Conservation (phyloP, 169 alveolate genomes). For the Eimeria brunetti region DNA sequence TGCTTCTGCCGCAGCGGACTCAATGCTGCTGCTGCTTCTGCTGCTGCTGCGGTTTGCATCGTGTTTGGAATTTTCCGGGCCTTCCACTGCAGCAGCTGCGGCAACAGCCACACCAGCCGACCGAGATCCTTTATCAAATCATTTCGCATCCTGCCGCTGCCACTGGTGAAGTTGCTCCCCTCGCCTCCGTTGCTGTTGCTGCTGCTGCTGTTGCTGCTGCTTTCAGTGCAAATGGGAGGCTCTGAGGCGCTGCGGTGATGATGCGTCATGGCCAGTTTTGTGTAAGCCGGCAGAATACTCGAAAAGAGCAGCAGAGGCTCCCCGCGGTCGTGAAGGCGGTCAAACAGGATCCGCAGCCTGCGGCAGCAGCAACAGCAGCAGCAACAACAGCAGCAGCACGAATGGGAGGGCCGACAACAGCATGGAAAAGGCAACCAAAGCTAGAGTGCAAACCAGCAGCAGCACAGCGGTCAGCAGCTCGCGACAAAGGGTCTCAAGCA, state of each 20-base stretch:
- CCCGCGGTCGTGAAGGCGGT: constrained; percentile 69
- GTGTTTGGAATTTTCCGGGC: neutral
- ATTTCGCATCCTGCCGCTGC: constrained; percentile 50
- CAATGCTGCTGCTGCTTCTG: neutral
- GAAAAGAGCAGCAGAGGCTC: constrained; percentile 68
- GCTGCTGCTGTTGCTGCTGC: constrained; percentile 1
- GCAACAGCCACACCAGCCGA: constrained; percentile 69
- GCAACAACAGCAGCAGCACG: neutral
- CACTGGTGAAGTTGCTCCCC: neutral
- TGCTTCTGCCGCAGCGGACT: constrained; percentile 42
- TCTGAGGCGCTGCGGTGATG: constrained; percentile 55
- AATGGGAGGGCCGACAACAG: neutral
- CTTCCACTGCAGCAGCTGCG: constrained; percentile 75
- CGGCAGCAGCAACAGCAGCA: constrained; percentile 56
- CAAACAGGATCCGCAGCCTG: constrained; percentile 52
- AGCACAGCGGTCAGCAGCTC: neutral
- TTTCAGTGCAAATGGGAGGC: neutral
- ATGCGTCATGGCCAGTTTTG: constrained; percentile 52
- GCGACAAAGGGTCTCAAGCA: neutral
- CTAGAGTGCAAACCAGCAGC: neutral
- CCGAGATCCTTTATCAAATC: constrained; percentile 64
- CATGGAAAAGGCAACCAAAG: neutral
- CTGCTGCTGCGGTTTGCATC: neutral
- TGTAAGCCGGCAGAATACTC: constrained; percentile 42
- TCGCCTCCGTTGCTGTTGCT: neutral